Conservation (phyloP, 164 flowering plant species). For the Berberis vulgaris region DNA sequence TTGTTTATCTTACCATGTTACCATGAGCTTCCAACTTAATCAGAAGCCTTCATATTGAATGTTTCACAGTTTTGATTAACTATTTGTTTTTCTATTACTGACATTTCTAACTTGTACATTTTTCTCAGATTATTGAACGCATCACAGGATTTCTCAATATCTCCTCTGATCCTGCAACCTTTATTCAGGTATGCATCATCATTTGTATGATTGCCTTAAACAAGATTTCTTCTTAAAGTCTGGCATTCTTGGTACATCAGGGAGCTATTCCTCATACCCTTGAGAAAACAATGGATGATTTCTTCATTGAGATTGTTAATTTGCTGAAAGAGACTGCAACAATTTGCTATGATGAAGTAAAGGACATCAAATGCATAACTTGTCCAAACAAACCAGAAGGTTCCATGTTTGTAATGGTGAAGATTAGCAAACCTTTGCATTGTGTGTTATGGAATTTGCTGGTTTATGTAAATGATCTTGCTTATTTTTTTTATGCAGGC, state of each 20-base stretch:
- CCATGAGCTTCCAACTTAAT: not conserved
- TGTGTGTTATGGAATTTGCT: not conserved
- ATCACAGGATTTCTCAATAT: conserved; percentile 31
- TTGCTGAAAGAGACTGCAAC: conserved; percentile 40
- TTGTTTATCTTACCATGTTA: not conserved
- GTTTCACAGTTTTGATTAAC: not conserved
- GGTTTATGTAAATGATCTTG: not conserved
- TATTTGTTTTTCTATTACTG: not conserved
- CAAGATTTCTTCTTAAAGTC: not conserved
- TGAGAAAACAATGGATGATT: conserved; percentile 44
- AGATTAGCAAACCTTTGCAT: not conserved
- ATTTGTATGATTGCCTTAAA: not conserved
- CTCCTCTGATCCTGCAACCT: conserved; percentile 69
- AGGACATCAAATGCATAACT: conserved; percentile 28
- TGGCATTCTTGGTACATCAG: conserved; percentile 22
- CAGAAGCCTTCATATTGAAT: not conserved
- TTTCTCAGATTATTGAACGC: conserved; percentile 8
- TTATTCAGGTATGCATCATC: conserved; percentile 50
- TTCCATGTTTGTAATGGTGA: conserved; percentile 38
- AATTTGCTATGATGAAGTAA: conserved; percentile 27
- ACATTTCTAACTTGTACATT: not conserved
- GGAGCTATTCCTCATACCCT: conserved; percentile 65
- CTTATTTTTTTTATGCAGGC: conserved; percentile 1
- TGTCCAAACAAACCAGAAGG: conserved; percentile 36
- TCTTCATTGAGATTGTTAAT: conserved; percentile 33